A percentile compares a stretch with the other conserved stretches of the same genome.
Conservation (phyloP, 2,329 filamentous ascomycete genomes). For the Triangularia verruculosa region DNA sequence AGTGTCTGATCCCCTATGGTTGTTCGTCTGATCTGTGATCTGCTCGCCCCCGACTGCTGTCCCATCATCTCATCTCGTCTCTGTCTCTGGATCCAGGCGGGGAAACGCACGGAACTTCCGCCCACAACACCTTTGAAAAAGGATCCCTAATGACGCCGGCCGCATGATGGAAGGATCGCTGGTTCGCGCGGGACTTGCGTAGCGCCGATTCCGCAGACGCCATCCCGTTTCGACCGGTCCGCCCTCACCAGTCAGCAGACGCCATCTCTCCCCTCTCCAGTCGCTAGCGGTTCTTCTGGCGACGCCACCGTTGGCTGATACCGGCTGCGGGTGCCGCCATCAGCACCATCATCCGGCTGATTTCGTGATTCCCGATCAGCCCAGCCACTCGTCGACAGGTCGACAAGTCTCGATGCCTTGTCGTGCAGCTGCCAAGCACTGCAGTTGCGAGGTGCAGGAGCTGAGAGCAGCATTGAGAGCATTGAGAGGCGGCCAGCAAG, state of each 20-base stretch:
- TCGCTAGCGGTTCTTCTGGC: neutral
- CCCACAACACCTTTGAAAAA: neutral
- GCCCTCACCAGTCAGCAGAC: conserved; percentile 4
- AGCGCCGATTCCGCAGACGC: conserved; percentile 10
- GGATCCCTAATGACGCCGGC: conserved; percentile 15
- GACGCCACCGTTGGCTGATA: conserved; percentile 12
- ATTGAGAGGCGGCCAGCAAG: neutral
- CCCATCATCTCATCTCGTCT: neutral
- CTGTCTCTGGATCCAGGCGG: neutral
- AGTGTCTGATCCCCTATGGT: too few species aligned
- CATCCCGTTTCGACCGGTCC: conserved; percentile 10
- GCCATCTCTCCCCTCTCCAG: neutral
- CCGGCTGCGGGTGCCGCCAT: conserved; percentile 10
- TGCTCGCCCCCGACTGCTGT: neutral
- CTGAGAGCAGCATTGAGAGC: conserved; percentile 9
- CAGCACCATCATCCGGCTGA: conserved; percentile 5
- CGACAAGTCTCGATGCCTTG: neutral
- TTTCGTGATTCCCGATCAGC: neutral
- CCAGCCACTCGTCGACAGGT: neutral
- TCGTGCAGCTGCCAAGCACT: conserved; percentile 16
- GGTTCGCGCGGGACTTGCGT: conserved; percentile 12
- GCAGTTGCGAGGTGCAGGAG: conserved; percentile 14
- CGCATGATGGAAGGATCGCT: conserved; percentile 23
- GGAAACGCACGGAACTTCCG: neutral
- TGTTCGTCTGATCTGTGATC: neutral